Percentiles rank a stretch among this genome's conserved stretches.
Evolutionary conservation across 2,329 filamentous ascomycete genomes (phyloP).

Genomic region (Myriangium duriaei): DNA sequence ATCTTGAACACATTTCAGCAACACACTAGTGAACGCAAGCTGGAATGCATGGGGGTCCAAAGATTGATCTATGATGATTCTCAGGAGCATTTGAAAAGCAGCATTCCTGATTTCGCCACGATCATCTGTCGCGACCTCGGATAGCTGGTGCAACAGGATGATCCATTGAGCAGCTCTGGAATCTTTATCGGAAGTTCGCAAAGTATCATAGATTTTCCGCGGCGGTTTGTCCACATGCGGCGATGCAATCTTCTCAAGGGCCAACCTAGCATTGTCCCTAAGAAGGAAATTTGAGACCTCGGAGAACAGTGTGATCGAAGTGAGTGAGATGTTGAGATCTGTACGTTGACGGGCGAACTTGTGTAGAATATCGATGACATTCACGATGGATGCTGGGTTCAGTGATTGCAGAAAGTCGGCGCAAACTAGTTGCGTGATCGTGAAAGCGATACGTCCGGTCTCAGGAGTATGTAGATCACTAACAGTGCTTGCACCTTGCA

Average conservation of each 20-base stretch:
- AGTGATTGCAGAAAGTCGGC: constrained; percentile 76
- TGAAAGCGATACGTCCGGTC: constrained; percentile 76
- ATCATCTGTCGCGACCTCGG: constrained; percentile 57
- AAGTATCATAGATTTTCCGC: constrained; percentile 16
- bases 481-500: neutral
- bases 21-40: constrained; percentile 65
- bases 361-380: constrained; percentile 77
- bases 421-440: constrained; percentile 79
- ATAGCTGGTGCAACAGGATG: constrained; percentile 58
- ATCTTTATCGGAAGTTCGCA: constrained; percentile 30
- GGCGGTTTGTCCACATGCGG: constrained; percentile 5
- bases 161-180: constrained; percentile 68
- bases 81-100: constrained; percentile 78
- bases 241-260: constrained; percentile 20
- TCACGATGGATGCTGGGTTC: constrained; percentile 58
- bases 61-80: constrained; percentile 88
- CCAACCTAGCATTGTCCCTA: constrained; percentile 30
- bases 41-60: constrained; percentile 63
- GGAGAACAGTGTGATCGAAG: constrained; percentile 91
- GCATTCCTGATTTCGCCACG: constrained; percentile 69
- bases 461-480: constrained; percentile 48
- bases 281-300: constrained; percentile 80
- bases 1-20: constrained; percentile 58
- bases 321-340: constrained; percentile 89
- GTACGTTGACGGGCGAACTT: constrained; percentile 81